These are phyloP conservation scores for Pyrus communis DNA, from an alignment of 306 rosid genomes.

Conservation along the genomic window DNA sequence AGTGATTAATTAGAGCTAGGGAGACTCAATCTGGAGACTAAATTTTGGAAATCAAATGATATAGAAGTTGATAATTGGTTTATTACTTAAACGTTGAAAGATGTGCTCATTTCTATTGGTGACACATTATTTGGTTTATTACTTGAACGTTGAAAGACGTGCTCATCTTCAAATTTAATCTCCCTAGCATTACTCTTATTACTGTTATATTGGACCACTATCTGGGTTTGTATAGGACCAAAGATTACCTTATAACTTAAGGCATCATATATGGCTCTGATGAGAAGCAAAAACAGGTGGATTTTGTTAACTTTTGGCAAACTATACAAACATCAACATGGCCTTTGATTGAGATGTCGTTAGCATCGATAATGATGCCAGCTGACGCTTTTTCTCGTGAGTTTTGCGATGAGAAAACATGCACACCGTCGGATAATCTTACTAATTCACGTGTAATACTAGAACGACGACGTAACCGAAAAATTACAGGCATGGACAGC, in stretches of 20 bases:
- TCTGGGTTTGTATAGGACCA: not conserved
- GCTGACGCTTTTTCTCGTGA: not conserved
- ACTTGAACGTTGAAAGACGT: too few relatives aligned
- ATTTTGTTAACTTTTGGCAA: not conserved
- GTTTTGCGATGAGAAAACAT: not conserved
- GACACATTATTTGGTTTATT: too few relatives aligned
- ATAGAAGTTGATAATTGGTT: too few relatives aligned
- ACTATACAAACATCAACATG: not conserved
- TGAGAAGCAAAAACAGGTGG: not conserved
- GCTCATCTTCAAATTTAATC: too few relatives aligned
- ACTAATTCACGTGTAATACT: not conserved
- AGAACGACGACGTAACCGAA: not conserved
- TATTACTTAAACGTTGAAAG: too few relatives aligned
- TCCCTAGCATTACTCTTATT: not conserved
- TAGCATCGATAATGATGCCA: not conserved
- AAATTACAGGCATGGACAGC: slow-evolving; percentile 1
- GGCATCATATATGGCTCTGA: not conserved
- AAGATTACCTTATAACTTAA: not conserved
- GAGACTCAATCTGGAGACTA: too few relatives aligned
- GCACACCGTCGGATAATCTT: not conserved
- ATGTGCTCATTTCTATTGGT: too few relatives aligned
- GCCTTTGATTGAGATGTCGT: not conserved
- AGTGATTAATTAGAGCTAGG: not conserved
- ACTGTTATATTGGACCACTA: not conserved
- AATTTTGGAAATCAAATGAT: too few relatives aligned